Base-by-base conservation (phyloP, 2,329 filamentous ascomycete species). In the Ustulina deusta region DNA sequence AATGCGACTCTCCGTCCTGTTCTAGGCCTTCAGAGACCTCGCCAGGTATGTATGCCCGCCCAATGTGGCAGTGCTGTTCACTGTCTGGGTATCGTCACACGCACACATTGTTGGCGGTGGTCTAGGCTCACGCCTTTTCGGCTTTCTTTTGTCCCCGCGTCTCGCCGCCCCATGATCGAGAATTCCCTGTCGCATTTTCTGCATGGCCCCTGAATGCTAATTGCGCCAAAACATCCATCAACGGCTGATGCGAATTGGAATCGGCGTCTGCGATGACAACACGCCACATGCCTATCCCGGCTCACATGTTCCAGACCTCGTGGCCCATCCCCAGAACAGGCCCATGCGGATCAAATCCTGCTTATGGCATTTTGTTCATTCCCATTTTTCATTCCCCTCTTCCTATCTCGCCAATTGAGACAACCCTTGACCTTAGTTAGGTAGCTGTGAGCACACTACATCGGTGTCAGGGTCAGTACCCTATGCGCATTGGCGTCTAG, bases 11-110 rank as follows among this genome's bases (percentile, higher is more conserved):
- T 67, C 22, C 55, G 27, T 38, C 51, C 25, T 17, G 65, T 73
- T 75, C 74, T 75, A 79, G 77, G 76, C 77, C 71, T 78, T 77
- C 65, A 72, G 69, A 67, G 75, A 78, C 65, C 74, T 78, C 65
- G 73, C 75, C 57, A 78, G 73, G 76, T 78, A 75, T 66, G 75
- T 74, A 11, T 57, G 34, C 46, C 44, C 40, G 44, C 65, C 61
- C 40, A 36, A 29, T 57, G 17, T 40, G 52, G 46, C 22, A 15
- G 7, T 22, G 22, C 15, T 55, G 52, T 42, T 69, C 17, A 44
- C 25, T 58, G 40, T 27, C 46, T 20, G 29, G 42, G 32, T 6
- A 55, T 36, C 48, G 22, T 20, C 62, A 49, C 61, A 61, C 57
- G 13, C 55, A 29, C 32, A 34, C 60, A 36, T 25, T 54, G 38